Evolutionary conservation across 2,329 filamentous ascomycete genomes (phyloP), one percentile per base, ranked within the genome.

Genomic region (Arthrobotrys megalospora): DNA sequence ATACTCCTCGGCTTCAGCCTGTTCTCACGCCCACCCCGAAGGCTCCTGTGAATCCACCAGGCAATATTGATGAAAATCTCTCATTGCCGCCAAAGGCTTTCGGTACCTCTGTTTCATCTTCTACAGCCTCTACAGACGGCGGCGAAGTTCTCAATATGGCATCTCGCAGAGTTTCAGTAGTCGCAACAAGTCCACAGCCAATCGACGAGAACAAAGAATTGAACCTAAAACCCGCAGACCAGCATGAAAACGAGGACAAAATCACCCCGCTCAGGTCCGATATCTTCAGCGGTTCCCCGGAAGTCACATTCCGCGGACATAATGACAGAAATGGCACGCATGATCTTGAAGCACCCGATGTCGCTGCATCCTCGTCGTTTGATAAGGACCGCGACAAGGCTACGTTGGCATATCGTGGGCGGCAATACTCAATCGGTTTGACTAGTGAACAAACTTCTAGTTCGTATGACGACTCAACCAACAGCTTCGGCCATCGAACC

Each of bases 111-210:
- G 67, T 81, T 24, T 77, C 80, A 28, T 80, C 79, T 3, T 81
- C 80, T 3, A 81, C 81, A 8, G 79, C 79, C 19, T 81, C 80
- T 5, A 82, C 80, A 7, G 80, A 82, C 63, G 81, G 80, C 14
- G 81, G 80, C 19, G 76, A 81, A n/a, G 69, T 64, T 19, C 50
- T 62, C 34, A 69, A 66, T 21, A 7, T 68, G 21, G 70, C 67
- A 8, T 63, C 77, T 38, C 65, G 62, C 34, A 65, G 66, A 52
- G 76, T 50, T 36, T 70, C 79, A 34, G 38, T 65, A 28, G 43
- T 73, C 34, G 65, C 64, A 21, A 70, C 53, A 60, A 70, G 66
- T 41, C 70, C 62, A 5, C 58, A 52, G 3, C 41, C 62, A 19
- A 80, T 75, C 41, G 65, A 68, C 28, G 67, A 76, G 21, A 38